phyloP scores from a whole-genome alignment of 2,329 filamentous ascomycete species.

The Claviceps sorghi region DNA sequence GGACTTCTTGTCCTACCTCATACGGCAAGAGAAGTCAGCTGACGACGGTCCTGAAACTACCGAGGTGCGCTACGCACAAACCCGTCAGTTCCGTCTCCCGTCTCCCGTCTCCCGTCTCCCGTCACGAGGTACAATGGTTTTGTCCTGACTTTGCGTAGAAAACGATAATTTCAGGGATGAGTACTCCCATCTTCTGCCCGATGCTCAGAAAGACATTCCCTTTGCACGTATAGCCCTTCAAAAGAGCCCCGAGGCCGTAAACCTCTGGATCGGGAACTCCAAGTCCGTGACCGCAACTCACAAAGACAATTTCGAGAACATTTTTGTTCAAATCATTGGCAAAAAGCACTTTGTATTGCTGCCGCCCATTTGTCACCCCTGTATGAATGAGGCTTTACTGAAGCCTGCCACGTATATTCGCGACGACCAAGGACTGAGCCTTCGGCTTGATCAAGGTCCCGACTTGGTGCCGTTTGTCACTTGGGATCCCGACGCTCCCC shows the following conservation, averaged over 20 bases:
- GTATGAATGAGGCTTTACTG: constrained; percentile 50
- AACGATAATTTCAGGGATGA: constrained; percentile 70
- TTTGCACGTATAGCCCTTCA: constrained; percentile 61
- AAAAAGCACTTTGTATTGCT: constrained; percentile 62
- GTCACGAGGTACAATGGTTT: background rate
- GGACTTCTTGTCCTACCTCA: constrained; percentile 47
- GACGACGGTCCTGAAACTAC: constrained; percentile 13
- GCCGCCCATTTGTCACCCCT: constrained; percentile 54
- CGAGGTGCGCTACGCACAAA: constrained; percentile 60
- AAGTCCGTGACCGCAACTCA: constrained; percentile 57
- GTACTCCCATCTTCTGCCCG: constrained; percentile 46
- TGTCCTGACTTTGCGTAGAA: constrained; percentile 28
- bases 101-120: background rate
- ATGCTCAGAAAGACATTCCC: constrained; percentile 50
- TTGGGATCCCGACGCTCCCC: constrained; percentile 57
- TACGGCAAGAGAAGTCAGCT: constrained; percentile 35
- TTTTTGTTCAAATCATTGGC: constrained; percentile 64
- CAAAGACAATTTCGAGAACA: constrained; percentile 74
- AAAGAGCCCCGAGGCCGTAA: constrained; percentile 56
- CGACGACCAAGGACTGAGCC: constrained; percentile 11
- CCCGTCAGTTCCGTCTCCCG: constrained; percentile 35
- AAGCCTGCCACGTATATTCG: constrained; percentile 43
- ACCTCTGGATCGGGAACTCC: constrained; percentile 70
- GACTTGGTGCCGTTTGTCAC: constrained; percentile 48
- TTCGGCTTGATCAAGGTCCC: constrained; percentile 20